Evolutionary conservation across 768 basidiomycete genomes (phyloP).

Genomic region (Pulveroboletus sp.): DNA sequence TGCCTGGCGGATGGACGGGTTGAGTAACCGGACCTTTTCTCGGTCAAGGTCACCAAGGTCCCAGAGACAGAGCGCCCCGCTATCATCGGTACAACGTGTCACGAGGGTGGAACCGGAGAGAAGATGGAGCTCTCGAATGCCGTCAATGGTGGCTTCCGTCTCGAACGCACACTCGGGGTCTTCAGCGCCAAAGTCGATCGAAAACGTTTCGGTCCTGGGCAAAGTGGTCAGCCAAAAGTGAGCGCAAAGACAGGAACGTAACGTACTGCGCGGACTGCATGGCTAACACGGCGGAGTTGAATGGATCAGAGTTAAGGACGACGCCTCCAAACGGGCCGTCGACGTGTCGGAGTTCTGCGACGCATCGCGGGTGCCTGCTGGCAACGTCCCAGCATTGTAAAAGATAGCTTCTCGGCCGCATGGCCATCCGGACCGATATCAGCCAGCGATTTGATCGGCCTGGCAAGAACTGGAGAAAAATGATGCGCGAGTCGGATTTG

Average conservation of each 20-base stretch:
- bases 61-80: slow-evolving; percentile 35
- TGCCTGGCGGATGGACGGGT: slow-evolving; percentile 33
- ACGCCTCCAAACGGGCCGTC: slow-evolving; percentile 40
- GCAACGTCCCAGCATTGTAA: slow-evolving; percentile 59
- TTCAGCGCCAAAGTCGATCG: slow-evolving; percentile 35
- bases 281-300: slow-evolving; percentile 36
- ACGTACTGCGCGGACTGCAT: slow-evolving; percentile 41
- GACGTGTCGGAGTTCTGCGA: slow-evolving; percentile 37
- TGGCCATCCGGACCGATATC: slow-evolving; percentile 39
- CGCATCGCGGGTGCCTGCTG: slow-evolving; percentile 31
- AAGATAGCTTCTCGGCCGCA: slow-evolving; percentile 26
- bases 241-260: background rate
- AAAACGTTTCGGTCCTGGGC: slow-evolving; percentile 41
- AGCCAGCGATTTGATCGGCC: slow-evolving; percentile 41
- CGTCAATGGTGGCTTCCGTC: slow-evolving; percentile 30
- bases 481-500: slow-evolving; percentile 32
- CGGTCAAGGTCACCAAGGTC: slow-evolving; percentile 29
- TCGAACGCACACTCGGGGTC: slow-evolving; percentile 38
- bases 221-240: background rate
- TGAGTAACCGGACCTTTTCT: slow-evolving; percentile 35
- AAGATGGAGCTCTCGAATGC: slow-evolving; percentile 31
- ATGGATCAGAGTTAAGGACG: slow-evolving; percentile 41
- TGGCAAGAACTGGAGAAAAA: slow-evolving; percentile 47
- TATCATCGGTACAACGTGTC: slow-evolving; percentile 30
- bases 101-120: slow-evolving; percentile 38